Conservation (phyloP, 1,139 yeast genomes). For the Hyphopichia burtonii region DNA sequence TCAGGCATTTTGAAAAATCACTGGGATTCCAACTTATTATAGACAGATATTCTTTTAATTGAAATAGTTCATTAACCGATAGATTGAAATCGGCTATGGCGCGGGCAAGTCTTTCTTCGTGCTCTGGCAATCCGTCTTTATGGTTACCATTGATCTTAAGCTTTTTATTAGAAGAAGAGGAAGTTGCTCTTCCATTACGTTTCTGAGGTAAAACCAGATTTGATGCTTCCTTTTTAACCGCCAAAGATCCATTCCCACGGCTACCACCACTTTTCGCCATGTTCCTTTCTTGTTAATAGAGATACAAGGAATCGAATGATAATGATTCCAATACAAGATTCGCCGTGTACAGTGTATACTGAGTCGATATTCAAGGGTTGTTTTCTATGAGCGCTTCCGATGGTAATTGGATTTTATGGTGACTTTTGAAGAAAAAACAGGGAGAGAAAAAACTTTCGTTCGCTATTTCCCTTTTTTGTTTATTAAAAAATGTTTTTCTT, state of each 20-base stretch:
- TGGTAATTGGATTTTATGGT: conserved; percentile 1
- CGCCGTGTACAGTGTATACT: background rate
- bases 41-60: conserved; percentile 58
- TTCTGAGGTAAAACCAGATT: conserved; percentile 3
- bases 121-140: conserved; percentile 5
- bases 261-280: conserved; percentile 8
- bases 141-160: conserved; percentile 4
- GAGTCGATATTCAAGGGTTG: background rate
- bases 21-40: conserved; percentile 61
- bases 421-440: conserved; percentile 1
- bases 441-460: background rate
- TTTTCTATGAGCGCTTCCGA: background rate
- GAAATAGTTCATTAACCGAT: conserved; percentile 51
- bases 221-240: background rate
- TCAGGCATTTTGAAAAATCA: conserved; percentile 33
- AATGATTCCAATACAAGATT: background rate
- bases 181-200: conserved; percentile 6
- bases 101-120: conserved; percentile 25
- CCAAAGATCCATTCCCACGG: conserved; percentile 1
- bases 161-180: conserved; percentile 1
- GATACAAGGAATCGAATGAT: background rate
- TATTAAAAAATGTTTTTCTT: too few relatives aligned
- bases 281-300: conserved; percentile 1
- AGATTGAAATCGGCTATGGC: conserved; percentile 46
- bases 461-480: too few relatives aligned